These are phyloP conservation scores for Claviceps spartinae DNA, from an alignment of 2,329 filamentous ascomycete species.

Conservation along the genomic window DNA sequence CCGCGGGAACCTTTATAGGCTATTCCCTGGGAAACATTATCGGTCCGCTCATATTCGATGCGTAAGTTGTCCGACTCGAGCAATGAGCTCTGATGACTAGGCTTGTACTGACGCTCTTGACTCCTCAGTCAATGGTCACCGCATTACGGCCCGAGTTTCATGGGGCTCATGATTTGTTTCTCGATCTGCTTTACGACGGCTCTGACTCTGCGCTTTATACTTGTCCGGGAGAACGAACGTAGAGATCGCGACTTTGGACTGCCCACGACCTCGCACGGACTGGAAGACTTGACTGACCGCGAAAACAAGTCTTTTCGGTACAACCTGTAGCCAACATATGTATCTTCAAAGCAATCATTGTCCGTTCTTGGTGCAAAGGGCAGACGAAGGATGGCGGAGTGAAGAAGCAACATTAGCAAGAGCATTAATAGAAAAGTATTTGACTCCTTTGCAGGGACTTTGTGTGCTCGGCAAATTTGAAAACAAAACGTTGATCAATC, in stretches of 20 bases:
- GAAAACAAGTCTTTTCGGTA: constrained; percentile 12
- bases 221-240: constrained; percentile 16
- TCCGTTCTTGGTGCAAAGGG: background rate
- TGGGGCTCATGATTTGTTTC: constrained; percentile 21
- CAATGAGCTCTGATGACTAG: background rate
- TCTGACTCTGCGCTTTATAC: constrained; percentile 15
- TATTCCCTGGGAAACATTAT: constrained; percentile 22
- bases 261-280: constrained; percentile 19
- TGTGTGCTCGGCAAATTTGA: background rate
- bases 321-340: constrained; percentile 2
- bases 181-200: constrained; percentile 17
- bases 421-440: background rate
- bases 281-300: constrained; percentile 25
- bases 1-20: constrained; percentile 16
- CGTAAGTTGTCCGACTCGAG: constrained; percentile 7
- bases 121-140: constrained; percentile 15
- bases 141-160: constrained; percentile 15
- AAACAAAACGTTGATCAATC: too few relatives aligned
- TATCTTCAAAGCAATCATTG: background rate
- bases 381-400: background rate
- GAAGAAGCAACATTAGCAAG: background rate
- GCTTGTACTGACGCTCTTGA: background rate
- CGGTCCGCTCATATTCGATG: constrained; percentile 19
- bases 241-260: constrained; percentile 18
- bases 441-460: background rate